Evolutionary conservation across 2,329 filamentous ascomycete species (phyloP).

Genomic region (Didymella sp.): DNA sequence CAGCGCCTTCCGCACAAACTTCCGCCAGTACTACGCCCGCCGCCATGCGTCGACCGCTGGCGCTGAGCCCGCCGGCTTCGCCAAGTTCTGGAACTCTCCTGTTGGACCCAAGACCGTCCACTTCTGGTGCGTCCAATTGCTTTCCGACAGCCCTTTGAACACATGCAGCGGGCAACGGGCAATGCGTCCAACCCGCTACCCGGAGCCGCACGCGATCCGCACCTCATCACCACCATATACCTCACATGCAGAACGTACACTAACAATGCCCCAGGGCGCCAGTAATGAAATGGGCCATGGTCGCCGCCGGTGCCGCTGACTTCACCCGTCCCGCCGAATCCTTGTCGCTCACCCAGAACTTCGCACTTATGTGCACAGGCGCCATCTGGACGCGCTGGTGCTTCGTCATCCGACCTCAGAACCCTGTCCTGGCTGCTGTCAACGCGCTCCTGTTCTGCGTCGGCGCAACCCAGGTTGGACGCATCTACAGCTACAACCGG

Average conservation of each 20-base stretch:
- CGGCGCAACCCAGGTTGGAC: conserved; percentile 79
- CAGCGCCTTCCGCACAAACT: conserved; percentile 59
- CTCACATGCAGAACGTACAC: neutral
- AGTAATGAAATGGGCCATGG: conserved; percentile 93
- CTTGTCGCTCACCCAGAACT: conserved; percentile 92
- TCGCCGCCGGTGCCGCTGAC: conserved; percentile 90
- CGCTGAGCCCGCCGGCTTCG: conserved; percentile 62
- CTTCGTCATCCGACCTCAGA: conserved; percentile 92
- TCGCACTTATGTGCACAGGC: conserved; percentile 86
- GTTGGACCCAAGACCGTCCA: conserved; percentile 79
- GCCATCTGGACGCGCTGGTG: conserved; percentile 99
- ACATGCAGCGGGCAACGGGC: no score
- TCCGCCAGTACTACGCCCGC: conserved; percentile 64
- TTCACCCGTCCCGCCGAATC: conserved; percentile 89
- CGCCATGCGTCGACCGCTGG: conserved; percentile 73
- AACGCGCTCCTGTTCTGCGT: conserved; percentile 98
- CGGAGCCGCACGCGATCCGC: neutral
- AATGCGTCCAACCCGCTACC: neutral
- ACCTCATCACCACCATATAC: neutral
- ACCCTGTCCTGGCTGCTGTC: conserved; percentile 89
- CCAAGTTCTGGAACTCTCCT: conserved; percentile 68
- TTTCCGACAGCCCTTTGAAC: no score
- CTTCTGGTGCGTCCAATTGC: conserved; percentile 75
- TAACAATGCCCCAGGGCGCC: conserved; percentile 70
- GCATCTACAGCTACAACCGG: conserved; percentile 73